Evolutionary conservation across 2,329 filamentous ascomycete species (phyloP), one percentile per base, ranked within the genome.

Genomic region (Fusarium aywerte): DNA sequence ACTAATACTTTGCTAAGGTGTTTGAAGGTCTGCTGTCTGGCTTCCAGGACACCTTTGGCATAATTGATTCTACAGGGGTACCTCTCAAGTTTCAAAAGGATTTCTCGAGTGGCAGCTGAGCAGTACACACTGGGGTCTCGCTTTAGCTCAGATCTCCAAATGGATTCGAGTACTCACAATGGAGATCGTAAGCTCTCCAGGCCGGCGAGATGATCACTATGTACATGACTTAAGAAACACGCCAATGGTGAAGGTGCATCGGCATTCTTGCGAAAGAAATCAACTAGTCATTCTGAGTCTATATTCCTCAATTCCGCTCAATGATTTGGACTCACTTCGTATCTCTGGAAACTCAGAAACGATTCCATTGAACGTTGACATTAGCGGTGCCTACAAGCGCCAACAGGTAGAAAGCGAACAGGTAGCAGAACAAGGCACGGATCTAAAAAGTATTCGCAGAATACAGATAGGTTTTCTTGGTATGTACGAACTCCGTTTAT

Each of bases 201-300:
- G 0, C 95, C 94, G 33, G 85, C 85, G 2, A 97, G 85, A 78
- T 97, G 95, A 72, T 97, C 94, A 67, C 91, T 96, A 75, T 97
- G 95, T 3, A 96, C 89, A 84, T 98, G 95, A 77, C 92, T 96
- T 25, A 98, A 83, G 75, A 98, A 97, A 76, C 91, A 96, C 16
- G 92, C 93, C 55, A 96, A 79, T 0, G 93, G 91, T 5, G 90
- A 85, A 16, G 79, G 84, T 16, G 78, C 78, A 7, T 81, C 81
- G 5, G 82, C 79, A 44, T 83, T 82, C 16, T 79, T 80, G 23
- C 92, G 87, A 72, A 97, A 97, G 80, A 89, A 93, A 78, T 97
- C 94, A 67, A 97, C 90, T 92, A 56, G 11, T 16, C 16, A 7
- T n/a, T 27, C 11, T 13, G 72, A 11, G 63, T 61, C 20, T 7